phyloP scores from a whole-genome alignment of 1,284 basidiomycete genomes.

The Austropuccinia psidii region DNA sequence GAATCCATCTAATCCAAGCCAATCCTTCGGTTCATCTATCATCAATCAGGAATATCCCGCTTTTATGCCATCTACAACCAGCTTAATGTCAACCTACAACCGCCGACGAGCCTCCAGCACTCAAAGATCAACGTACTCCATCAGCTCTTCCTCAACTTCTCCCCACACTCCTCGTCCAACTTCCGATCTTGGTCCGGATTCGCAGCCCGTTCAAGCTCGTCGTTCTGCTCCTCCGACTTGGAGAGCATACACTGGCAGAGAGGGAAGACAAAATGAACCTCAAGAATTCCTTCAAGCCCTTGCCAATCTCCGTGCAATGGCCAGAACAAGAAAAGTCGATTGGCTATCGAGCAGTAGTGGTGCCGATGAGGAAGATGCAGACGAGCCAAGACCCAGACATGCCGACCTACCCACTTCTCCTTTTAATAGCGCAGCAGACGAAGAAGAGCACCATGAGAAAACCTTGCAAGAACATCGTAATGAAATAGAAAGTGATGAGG shows the following conservation, averaged over 20 bases:
- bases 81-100: not conserved
- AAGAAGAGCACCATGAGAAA: not conserved
- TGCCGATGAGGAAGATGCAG: constrained; percentile 7
- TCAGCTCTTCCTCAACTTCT: too few relatives aligned
- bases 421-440: not conserved
- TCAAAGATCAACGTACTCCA: too few relatives aligned
- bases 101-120: too few relatives aligned
- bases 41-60: too few relatives aligned
- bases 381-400: constrained; percentile 8
- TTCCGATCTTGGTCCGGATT: constrained; percentile 3
- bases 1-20: not conserved
- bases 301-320: constrained; percentile 9
- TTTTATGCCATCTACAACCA: not conserved
- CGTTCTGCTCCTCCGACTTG: constrained; percentile 5
- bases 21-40: not conserved
- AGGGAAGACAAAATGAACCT: not conserved
- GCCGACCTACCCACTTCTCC: constrained; percentile 23
- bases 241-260: constrained; percentile 3
- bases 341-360: not conserved
- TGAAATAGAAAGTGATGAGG: not conserved
- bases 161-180: not conserved
- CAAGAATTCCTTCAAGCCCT: constrained; percentile 22
- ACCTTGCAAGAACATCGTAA: not conserved
- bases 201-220: not conserved
- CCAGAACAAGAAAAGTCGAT: not conserved